phyloP scores from a whole-genome alignment of 768 basidiomycete species.

The Fomitopsis pulvina region DNA sequence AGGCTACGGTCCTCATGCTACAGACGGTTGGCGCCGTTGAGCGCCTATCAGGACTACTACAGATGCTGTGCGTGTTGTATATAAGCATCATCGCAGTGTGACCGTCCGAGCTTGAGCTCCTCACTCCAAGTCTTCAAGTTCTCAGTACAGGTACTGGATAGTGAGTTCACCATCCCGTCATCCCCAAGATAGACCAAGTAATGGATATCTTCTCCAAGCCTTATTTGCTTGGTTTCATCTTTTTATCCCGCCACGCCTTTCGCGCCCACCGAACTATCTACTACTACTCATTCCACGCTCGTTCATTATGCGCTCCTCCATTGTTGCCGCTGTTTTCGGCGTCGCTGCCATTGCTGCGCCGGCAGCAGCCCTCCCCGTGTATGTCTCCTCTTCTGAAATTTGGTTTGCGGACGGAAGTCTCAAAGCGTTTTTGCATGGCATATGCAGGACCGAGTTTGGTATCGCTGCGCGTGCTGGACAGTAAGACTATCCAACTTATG shows the following conservation, averaged over 20 bases:
- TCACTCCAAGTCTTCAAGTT: slow-evolving; percentile 1
- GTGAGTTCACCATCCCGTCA: background rate
- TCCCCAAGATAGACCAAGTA: background rate
- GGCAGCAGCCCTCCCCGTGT: background rate
- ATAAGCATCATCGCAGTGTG: background rate
- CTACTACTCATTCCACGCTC: background rate
- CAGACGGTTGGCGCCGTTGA: background rate
- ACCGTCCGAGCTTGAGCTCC: background rate
- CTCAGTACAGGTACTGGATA: slow-evolving; percentile 5
- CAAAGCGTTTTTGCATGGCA: background rate
- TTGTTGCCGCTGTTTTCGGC: background rate
- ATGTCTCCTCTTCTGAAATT: background rate
- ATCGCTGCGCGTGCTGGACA: background rate
- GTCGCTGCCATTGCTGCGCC: background rate
- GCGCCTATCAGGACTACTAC: background rate
- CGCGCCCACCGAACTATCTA: background rate
- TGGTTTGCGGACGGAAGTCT: background rate
- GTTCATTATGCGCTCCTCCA: background rate
- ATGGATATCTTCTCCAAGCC: background rate
- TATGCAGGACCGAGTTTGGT: background rate
- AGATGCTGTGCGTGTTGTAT: background rate
- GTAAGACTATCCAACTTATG: background rate
- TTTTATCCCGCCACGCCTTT: background rate
- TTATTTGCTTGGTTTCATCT: slow-evolving; percentile 2
- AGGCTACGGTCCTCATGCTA: too few species aligned